These are phyloP conservation scores for Triticum timopheevii DNA, from an alignment of 176 grass and related monocot genomes.

Conservation along the genomic window DNA sequence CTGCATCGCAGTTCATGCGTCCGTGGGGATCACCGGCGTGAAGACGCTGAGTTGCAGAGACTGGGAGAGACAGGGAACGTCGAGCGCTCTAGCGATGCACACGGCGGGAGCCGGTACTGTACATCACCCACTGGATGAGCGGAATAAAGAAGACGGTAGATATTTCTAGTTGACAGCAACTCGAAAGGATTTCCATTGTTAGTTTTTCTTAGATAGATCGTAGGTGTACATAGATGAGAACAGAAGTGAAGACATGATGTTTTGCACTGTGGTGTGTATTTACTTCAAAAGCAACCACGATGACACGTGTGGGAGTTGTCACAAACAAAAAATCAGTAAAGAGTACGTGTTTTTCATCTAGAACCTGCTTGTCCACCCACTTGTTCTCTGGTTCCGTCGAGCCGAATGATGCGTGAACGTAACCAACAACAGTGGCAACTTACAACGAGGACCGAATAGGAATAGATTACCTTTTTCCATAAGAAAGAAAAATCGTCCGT, in stretches of 20 bases:
- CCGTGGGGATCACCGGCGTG: not conserved
- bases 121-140: not conserved
- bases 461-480: not conserved
- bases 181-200: not conserved
- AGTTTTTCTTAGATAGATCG: not conserved
- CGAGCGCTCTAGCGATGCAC: not conserved
- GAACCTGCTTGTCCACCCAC: not conserved
- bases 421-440: not conserved
- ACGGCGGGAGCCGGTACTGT: not conserved
- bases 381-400: not conserved
- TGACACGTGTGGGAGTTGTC: not conserved
- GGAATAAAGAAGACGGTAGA: not conserved
- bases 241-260: not conserved
- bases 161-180: not conserved
- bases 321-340: not conserved
- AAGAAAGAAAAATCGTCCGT: too few relatives aligned
- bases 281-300: not conserved
- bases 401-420: not conserved
- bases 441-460: not conserved
- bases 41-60: not conserved
- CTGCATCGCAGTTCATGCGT: not conserved
- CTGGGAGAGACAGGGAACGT: not conserved
- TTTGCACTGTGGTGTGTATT: not conserved
- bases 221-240: not conserved
- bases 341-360: not conserved